These are phyloP conservation scores for Yarrowia hollandica DNA, from an alignment of 805 yeast species.

Conservation along the genomic window DNA sequence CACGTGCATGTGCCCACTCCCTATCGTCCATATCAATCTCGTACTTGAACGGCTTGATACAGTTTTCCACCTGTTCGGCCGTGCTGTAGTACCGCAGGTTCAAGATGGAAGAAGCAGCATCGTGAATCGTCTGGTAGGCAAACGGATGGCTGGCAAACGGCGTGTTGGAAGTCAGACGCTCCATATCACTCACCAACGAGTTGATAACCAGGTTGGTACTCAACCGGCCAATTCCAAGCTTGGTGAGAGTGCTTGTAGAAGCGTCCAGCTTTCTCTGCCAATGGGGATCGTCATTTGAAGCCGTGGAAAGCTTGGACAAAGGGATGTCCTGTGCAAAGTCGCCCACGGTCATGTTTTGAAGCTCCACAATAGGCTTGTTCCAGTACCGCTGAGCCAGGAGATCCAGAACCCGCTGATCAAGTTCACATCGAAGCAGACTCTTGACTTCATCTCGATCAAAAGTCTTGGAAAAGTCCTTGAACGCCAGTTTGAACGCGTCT, in stretches of 20 bases:
- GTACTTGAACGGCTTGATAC: constrained; percentile 96
- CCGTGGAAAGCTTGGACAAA: constrained; percentile 55
- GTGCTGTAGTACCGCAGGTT: constrained; percentile 81
- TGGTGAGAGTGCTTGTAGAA: constrained; percentile 80
- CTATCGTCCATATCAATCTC: constrained; percentile 95
- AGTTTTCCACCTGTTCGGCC: constrained; percentile 97
- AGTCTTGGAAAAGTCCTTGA: constrained; percentile 80
- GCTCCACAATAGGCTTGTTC: constrained; percentile 60
- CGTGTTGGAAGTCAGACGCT: constrained; percentile 68
- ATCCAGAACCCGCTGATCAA: constrained; percentile 88
- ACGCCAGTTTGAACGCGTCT: constrained; percentile 78
- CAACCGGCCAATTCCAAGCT: constrained; percentile 89
- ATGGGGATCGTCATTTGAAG: constrained; percentile 66
- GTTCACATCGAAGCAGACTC: constrained; percentile 72
- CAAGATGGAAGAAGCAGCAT: constrained; percentile 80
- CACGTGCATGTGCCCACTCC: constrained; percentile 84
- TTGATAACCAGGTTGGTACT: constrained; percentile 81
- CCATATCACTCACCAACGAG: constrained; percentile 75
- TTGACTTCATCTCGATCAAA: constrained; percentile 83
- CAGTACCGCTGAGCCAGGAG: constrained; percentile 87
- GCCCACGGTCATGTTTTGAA: constrained; percentile 33
- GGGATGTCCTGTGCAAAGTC: constrained; percentile 46
- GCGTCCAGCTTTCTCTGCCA: constrained; percentile 89
- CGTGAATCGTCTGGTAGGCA: constrained; percentile 76
- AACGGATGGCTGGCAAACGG: constrained; percentile 82